phyloP scores from a whole-genome alignment of 441 rosid genomes.

The Aquilaria agallochum region DNA sequence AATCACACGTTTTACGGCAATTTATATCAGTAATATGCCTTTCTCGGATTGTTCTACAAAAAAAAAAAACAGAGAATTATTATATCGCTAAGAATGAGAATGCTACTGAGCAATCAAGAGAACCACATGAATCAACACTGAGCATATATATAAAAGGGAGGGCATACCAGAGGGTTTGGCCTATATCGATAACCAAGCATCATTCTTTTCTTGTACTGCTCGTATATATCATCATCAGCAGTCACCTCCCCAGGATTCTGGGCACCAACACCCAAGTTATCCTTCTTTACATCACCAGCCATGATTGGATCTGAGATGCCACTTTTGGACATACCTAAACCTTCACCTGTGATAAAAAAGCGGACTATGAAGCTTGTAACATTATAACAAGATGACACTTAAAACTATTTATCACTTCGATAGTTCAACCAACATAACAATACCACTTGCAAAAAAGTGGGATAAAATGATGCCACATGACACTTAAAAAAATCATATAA shows the following conservation, averaged over 20 bases:
- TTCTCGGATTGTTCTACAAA: conserved; percentile 80
- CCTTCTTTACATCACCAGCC: conserved; percentile 81
- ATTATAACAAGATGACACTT: not conserved
- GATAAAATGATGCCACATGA: too few species aligned
- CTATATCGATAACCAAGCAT: conserved; percentile 95
- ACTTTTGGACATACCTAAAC: conserved; percentile 83
- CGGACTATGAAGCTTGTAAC: conserved; percentile 8
- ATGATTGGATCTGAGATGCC: conserved; percentile 90
- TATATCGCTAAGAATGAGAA: not conserved
- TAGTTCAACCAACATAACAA: not conserved
- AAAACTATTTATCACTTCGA: not conserved
- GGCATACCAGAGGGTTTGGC: conserved; percentile 87
- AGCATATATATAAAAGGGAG: not conserved
- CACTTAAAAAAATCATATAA: too few species aligned
- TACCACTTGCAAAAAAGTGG: not conserved
- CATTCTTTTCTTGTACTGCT: conserved; percentile 99
- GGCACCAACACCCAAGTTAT: conserved; percentile 95
- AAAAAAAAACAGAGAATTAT: not conserved
- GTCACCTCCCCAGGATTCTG: conserved; percentile 85
- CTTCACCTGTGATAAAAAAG: conserved; percentile 76
- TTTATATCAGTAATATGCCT: conserved; percentile 63
- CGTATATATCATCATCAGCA: conserved; percentile 92
- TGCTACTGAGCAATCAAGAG: not conserved
- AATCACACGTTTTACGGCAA: not conserved
- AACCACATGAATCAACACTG: not conserved